These are phyloP conservation scores for Ophiosphaerella herpotricha DNA, from an alignment of 2,329 filamentous ascomycete species.

Conservation along the genomic window DNA sequence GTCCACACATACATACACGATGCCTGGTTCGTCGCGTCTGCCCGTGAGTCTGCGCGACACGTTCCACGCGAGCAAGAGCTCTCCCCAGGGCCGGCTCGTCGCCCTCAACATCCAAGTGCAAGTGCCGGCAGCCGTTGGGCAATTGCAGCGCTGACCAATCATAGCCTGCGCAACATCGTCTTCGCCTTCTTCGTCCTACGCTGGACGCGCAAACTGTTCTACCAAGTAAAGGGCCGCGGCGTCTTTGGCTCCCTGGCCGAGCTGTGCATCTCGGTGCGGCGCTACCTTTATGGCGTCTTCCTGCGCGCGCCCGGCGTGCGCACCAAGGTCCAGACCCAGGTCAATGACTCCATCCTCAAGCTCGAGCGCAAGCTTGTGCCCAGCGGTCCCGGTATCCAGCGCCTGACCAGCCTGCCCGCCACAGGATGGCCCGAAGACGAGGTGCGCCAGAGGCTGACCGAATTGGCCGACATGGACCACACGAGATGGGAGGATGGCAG, in stretches of 20 bases:
- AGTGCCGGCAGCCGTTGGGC: conserved; percentile 49
- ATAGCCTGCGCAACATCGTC: conserved; percentile 80
- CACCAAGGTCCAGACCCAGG: conserved; percentile 80
- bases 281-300: conserved; percentile 82
- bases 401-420: conserved; percentile 77
- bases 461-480: conserved; percentile 84
- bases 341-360: conserved; percentile 78
- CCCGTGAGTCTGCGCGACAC: conserved; percentile 72
- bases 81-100: conserved; percentile 59
- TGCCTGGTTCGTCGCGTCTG: conserved; percentile 67
- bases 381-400: conserved; percentile 69
- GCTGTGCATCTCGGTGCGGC: conserved; percentile 72
- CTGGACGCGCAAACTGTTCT: conserved; percentile 77
- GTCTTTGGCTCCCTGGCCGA: conserved; percentile 77
- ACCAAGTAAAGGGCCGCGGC: conserved; percentile 88
- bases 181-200: conserved; percentile 88
- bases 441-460: conserved; percentile 77
- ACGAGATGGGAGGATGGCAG: conserved; percentile 95
- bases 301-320: conserved; percentile 85
- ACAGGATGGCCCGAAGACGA: conserved; percentile 82
- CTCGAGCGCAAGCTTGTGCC: conserved; percentile 84
- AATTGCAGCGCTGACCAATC: not conserved
- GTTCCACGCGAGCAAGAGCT: conserved; percentile 64
- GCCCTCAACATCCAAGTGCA: conserved; percentile 72
- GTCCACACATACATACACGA: conserved; percentile 15